Percentiles rank a stretch among this genome's conserved stretches.
Evolutionary conservation across 306 rosid genomes (phyloP).

Genomic region (Quercus gilva): DNA sequence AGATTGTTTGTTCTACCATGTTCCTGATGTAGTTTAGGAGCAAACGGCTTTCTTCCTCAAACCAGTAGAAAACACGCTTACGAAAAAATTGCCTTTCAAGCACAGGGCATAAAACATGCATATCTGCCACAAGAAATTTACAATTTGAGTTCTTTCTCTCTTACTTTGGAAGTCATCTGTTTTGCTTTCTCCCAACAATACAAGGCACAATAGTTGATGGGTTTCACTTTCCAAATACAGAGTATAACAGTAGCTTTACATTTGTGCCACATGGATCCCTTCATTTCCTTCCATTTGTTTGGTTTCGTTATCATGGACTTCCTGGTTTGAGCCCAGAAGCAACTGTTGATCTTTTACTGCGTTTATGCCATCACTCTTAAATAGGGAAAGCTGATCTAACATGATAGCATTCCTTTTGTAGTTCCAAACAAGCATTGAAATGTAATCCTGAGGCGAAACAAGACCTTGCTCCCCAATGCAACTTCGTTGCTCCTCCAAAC

Average conservation of each 20-base stretch:
- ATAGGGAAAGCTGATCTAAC: conserved; percentile 51
- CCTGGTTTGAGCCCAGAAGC: conserved; percentile 40
- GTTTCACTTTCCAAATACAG: conserved; percentile 7
- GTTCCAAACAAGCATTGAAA: conserved; percentile 98
- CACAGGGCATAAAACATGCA: not conserved
- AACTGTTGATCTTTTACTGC: conserved; percentile 32
- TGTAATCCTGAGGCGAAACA: conserved; percentile 84
- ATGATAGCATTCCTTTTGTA: conserved; percentile 66
- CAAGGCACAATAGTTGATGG: not conserved
- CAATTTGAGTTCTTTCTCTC: not conserved
- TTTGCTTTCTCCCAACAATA: not conserved
- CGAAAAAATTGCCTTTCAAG: not conserved
- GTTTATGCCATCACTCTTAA: conserved; percentile 25
- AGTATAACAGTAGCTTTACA: conserved; percentile 32
- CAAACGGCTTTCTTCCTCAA: not conserved
- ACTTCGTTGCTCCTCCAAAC: conserved; percentile 64
- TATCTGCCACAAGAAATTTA: not conserved
- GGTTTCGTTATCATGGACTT: conserved; percentile 26
- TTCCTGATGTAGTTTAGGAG: not conserved
- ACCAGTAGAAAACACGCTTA: not conserved
- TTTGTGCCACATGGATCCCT: conserved; percentile 34
- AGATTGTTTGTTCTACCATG: not conserved
- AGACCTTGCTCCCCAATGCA: conserved; percentile 76
- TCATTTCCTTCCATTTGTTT: conserved; percentile 38
- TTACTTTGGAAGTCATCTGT: not conserved